Base-by-base conservation (phyloP, 148 eudicot species). In the Amaranthus hypochondriacus region DNA sequence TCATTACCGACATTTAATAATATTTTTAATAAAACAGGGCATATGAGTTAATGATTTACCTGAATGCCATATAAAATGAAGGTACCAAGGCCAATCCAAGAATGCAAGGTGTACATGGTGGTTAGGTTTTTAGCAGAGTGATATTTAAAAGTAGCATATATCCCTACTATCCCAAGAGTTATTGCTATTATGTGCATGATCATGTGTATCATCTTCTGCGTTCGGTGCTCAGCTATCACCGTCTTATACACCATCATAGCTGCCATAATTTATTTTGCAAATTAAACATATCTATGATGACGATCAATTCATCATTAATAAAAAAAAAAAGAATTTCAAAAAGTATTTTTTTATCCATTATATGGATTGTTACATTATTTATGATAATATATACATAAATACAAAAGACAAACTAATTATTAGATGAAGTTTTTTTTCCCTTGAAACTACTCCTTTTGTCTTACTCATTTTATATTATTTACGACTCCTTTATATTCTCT, bases 41-140 rank as follows among this genome's bases (percentile, higher is more conserved):
- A 28, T 28, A 28, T 2, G 39, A 28, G 39, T 28, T 28, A 28
- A 28, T 28, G 0, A 18, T 0, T 21, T 85, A 90, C 98, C 92
- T 93, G 98, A 48, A 90, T 48, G n/a, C 88, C 85, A 65, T 81
- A 93, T 39, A 89, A 68, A 79, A 85, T 83, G 82, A 93, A 83
- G 56, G 98, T 89, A 75, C 69, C 61, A 55, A 93, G 87, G 58
- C 98, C 98, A 2, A 93, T 86, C 98, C 98, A 93, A 4, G 98
- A 90, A 72, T 93, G 96, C 73, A 93, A 76, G 76, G 81, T 86
- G 55, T 82, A 81, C 96, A 93, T 81, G 69, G 90, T 73, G 28
- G 75, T 70, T 9, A 85, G 9, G 9, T 72, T 28, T 7, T 10
- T 53, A 56, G 6, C 72, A 39, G 85, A 48, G 62, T 93, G 98